Conservation (phyloP, 371 early-diverging fungal genomes). For the Capillidium rhysosporum region DNA sequence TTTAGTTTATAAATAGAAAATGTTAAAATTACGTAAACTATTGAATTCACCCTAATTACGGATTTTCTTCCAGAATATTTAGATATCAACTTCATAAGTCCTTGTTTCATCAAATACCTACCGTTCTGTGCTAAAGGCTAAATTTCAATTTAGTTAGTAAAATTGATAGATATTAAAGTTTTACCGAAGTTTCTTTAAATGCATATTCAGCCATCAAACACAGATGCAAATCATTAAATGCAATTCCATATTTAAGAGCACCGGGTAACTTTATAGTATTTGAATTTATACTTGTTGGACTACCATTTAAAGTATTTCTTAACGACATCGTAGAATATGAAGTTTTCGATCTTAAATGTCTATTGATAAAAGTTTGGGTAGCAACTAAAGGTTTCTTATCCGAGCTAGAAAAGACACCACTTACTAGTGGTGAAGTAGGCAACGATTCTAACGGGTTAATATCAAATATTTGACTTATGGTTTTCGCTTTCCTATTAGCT, state of each 20-base stretch:
- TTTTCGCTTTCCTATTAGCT: neutral
- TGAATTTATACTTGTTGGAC: neutral
- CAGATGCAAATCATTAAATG: slow-evolving; percentile 1
- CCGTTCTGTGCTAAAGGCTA: slow-evolving; percentile 5
- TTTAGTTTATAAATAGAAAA: neutral
- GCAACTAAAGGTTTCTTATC: neutral
- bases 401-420: neutral
- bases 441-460: neutral
- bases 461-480: slow-evolving; percentile 5
- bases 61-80: neutral
- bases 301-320: neutral
- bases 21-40: neutral
- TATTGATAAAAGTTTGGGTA: slow-evolving; percentile 1
- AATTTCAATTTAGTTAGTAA: neutral
- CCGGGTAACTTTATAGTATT: neutral
- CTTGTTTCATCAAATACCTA: neutral
- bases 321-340: neutral
- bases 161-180: neutral
- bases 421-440: slow-evolving; percentile 1
- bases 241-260: neutral
- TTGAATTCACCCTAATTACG: neutral
- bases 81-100: neutral
- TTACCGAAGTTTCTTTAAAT: slow-evolving; percentile 1
- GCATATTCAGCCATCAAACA: slow-evolving; percentile 2
- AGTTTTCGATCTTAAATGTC: neutral